Percentiles rank a stretch among this genome's conserved stretches.
phyloP scores from a whole-genome alignment of 2,329 filamentous ascomycete genomes.

The Aspergillus novofumigatus region DNA sequence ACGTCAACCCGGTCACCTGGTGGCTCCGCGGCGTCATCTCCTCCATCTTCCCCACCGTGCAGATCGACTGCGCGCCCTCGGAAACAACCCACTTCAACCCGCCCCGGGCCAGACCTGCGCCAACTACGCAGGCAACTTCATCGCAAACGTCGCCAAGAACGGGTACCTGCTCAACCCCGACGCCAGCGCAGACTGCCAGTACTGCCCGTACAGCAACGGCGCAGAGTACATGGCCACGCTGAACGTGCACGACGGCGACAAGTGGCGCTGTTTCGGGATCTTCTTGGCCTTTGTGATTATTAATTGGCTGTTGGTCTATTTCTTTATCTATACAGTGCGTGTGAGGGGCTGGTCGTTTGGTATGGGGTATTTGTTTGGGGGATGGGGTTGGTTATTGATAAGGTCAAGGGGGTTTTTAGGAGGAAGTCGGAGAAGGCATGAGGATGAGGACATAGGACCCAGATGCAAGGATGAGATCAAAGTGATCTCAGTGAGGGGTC shows the following conservation, averaged over 20 bases:
- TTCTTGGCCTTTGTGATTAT: slow-evolving; percentile 67
- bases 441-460: slow-evolving; percentile 9
- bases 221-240: slow-evolving; percentile 61
- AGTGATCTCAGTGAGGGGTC: not conserved
- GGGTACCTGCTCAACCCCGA: slow-evolving; percentile 63
- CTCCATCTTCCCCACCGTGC: slow-evolving; percentile 53
- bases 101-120: slow-evolving; percentile 62
- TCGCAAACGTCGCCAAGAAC: slow-evolving; percentile 40
- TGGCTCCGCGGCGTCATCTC: slow-evolving; percentile 68
- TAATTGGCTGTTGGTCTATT: slow-evolving; percentile 70
- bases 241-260: slow-evolving; percentile 54
- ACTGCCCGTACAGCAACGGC: slow-evolving; percentile 65
- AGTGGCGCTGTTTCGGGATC: slow-evolving; percentile 70
- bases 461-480: not conserved
- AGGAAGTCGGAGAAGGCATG: slow-evolving; percentile 19
- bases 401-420: slow-evolving; percentile 25
- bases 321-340: slow-evolving; percentile 71
- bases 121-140: slow-evolving; percentile 60
- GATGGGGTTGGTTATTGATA: slow-evolving; percentile 40
- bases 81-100: slow-evolving; percentile 65
- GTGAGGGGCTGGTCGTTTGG: slow-evolving; percentile 69
- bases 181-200: slow-evolving; percentile 59
- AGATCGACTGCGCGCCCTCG: slow-evolving; percentile 48
- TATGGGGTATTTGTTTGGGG: slow-evolving; percentile 54
- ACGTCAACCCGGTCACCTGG: slow-evolving; percentile 64